Evolutionary conservation across 2,329 filamentous ascomycete species (phyloP), one percentile per base, ranked within the genome.

Genomic region (Beauveria sp.): DNA sequence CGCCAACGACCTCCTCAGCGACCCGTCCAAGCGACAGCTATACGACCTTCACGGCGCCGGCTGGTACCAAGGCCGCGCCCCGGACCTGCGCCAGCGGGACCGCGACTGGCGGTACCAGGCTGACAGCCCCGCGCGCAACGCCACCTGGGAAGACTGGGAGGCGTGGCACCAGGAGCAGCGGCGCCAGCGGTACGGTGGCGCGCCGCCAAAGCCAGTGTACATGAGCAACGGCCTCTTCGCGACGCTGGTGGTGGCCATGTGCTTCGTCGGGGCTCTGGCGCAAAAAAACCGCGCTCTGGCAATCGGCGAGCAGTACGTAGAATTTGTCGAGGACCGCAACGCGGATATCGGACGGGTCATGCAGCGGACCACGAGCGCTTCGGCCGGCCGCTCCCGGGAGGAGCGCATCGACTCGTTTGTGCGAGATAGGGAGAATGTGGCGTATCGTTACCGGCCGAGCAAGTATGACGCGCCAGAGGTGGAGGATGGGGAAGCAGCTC

Each of bases 101-200:
- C 72, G 70, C 26, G 69, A 73, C 5, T 86, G 83, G 83, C 78
- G 81, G 42, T 67, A 75, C 16, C 70, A 71, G 40, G 76, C 78
- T 0, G 78, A 77, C 26, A 81, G 74, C 60, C 73, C 83, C 14
- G 81, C 80, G 56, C 75, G 76, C 67, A 98, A 98, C 72, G 95
- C 91, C 1, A 98, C 95, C 0, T 99, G 95, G 95, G 95, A 99
- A 72, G 95, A 99, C 72, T 97, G 93, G 93, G 91, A 96, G 76
- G 81, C 81, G 50, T 96, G 89, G 87, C 83, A 90, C 67, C 79
- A 85, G 40, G 73, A 79, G 72, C 71, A 62, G 56, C 73, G 78
- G 70, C 73, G 79, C 72, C 72, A 40, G 24, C 73, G 78, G 70
- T 73, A 79, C 54, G 77, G 79, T 67, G 70, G 68, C 69, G 72